Evolutionary conservation across 1,284 basidiomycete species (phyloP), one percentile per base, ranked within the genome.

Genomic region (Cronartium quercuum): DNA sequence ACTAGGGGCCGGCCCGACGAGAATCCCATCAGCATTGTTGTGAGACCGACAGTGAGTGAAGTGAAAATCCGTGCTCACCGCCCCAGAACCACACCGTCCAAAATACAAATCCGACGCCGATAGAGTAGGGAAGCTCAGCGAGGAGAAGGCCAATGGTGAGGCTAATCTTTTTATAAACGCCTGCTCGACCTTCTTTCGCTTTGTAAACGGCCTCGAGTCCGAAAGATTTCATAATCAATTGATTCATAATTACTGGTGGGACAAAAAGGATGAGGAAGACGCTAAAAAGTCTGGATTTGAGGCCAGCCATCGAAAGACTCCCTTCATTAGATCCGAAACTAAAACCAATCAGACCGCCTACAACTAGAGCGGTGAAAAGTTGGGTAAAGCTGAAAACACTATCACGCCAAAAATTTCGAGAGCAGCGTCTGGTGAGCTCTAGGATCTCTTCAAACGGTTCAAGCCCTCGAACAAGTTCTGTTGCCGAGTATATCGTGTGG

Each of bases 151-250:
- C 55, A 41, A 62, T 60, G 10, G 18, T 57, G 13, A 75, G 41
- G 29, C 65, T 67, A 35, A 61, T 18, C 57, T 66, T 57, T 15
- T 58, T 24, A 62, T 75, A 75, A 5, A 65, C 57, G 9, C 71
- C 71, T 7, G 10, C 15, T 34, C 47, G 76, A 6, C 76, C 47
- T 51, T 79, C 79, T 29, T 78, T 47, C 35, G 77, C 76, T 66
- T 79, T 71, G 76, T 78, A 79, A 51, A 79, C 63, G 5, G 73
- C 70, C 13, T 78, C 67, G 9, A 78, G 62, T 18, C 68, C 62
- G 15, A 78, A 77, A 18, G 77, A 77, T 75, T 79, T 79, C 66
- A 77, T 78, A 66, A 79, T 79, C 75, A 75, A 67, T 67, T 75
- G 71, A 61, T 75, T 75, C 71, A 75, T 75, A 58, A 75, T 66